Percentiles rank a stretch among this genome's conserved stretches.
Evolutionary conservation across 2,329 filamentous ascomycete genomes (phyloP).

Genomic region (Sordariomycetes sp.): DNA sequence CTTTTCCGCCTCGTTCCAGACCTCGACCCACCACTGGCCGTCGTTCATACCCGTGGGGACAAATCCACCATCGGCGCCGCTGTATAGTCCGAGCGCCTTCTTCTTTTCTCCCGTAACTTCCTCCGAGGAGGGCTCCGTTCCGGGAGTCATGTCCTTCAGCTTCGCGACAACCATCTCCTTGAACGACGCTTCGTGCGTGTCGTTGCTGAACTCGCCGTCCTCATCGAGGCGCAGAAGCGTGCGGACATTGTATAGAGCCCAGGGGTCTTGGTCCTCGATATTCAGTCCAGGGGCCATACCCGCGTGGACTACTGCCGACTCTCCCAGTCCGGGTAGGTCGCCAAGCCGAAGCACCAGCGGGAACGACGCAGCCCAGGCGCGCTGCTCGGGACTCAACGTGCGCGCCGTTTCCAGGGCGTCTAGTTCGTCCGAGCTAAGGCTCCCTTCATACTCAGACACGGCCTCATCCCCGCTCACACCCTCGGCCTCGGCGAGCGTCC

Average conservation of each 20-base stretch:
- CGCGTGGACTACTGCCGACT: slow-evolving; percentile 64
- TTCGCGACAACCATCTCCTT: slow-evolving; percentile 1
- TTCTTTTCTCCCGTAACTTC: slow-evolving; percentile 12
- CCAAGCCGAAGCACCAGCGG: slow-evolving; percentile 70
- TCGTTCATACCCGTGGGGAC: slow-evolving; percentile 25
- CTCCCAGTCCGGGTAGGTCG: slow-evolving; percentile 29
- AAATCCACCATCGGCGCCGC: background rate
- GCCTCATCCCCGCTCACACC: slow-evolving; percentile 13
- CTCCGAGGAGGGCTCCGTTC: background rate
- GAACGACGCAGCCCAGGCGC: slow-evolving; percentile 53
- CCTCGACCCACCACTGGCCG: slow-evolving; percentile 55
- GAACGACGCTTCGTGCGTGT: slow-evolving; percentile 8
- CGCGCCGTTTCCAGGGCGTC: slow-evolving; percentile 40
- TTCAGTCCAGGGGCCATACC: slow-evolving; percentile 67
- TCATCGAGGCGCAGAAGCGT: slow-evolving; percentile 47
- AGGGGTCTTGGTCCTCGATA: slow-evolving; percentile 59
- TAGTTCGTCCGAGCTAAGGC: slow-evolving; percentile 18
- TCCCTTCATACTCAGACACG: slow-evolving; percentile 2
- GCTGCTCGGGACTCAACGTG: slow-evolving; percentile 40
- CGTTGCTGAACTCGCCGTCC: slow-evolving; percentile 10
- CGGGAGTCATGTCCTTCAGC: background rate
- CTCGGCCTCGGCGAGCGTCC: slow-evolving; percentile 34
- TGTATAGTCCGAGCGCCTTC: slow-evolving; percentile 11
- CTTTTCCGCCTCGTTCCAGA: slow-evolving; percentile 40
- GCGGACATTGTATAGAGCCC: slow-evolving; percentile 85